Conservation (phyloP, 2,329 filamentous ascomycete genomes). For the Tolypocladium ovalisporum region DNA sequence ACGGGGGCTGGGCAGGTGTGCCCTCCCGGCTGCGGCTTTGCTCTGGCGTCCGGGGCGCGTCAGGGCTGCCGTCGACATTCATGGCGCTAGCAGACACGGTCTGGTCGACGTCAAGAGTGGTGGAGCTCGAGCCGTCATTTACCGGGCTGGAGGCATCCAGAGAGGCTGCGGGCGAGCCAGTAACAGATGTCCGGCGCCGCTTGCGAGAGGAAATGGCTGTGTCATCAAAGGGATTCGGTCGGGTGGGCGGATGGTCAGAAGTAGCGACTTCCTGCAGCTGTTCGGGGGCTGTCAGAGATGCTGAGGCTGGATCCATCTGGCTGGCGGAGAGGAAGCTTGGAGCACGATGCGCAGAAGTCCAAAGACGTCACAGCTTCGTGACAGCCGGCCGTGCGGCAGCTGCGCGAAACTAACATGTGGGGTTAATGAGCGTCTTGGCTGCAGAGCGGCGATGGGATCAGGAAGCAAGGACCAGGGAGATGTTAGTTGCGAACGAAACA, state of each 20-base stretch:
- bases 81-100: constrained; percentile 22
- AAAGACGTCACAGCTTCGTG: constrained; percentile 39
- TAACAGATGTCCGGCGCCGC: constrained; percentile 48
- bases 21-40: constrained; percentile 15
- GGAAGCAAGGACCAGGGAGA: not conserved
- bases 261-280: constrained; percentile 40
- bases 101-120: constrained; percentile 16
- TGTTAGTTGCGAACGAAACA: not conserved
- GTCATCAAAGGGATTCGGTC: constrained; percentile 55
- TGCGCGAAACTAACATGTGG: constrained; percentile 48
- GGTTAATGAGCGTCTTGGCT: constrained; percentile 15
- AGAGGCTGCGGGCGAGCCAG: constrained; percentile 43
- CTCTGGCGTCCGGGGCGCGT: constrained; percentile 30
- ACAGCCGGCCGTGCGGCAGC: constrained; percentile 42
- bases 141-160: constrained; percentile 28
- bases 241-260: constrained; percentile 51
- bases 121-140: constrained; percentile 19
- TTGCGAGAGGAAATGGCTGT: constrained; percentile 45
- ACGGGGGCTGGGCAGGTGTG: constrained; percentile 28
- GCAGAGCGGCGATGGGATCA: not conserved
- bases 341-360: constrained; percentile 32
- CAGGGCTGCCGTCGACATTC: constrained; percentile 16
- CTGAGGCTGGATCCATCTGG: constrained; percentile 44
- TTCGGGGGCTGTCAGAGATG: constrained; percentile 37
- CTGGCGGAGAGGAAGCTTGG: constrained; percentile 23